These are phyloP conservation scores for Cladophialophora chaetospira DNA, from an alignment of 2,329 filamentous ascomycete genomes.

Conservation along the genomic window DNA sequence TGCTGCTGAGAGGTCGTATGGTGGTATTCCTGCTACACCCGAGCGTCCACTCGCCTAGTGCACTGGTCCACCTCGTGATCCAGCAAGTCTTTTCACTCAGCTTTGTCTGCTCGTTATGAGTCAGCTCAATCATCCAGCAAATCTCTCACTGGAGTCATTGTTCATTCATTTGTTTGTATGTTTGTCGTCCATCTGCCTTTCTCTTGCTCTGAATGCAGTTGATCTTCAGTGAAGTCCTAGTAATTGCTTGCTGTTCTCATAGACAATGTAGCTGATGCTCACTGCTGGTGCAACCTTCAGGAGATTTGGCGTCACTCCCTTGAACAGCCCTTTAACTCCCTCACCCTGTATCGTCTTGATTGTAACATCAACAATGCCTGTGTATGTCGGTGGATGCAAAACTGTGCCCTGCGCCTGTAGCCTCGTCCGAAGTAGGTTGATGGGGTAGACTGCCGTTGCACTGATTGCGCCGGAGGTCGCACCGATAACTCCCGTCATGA, in stretches of 20 bases:
- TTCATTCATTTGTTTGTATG: not conserved
- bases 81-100: no score
- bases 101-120: no score
- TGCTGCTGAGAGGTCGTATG: no score
- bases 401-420: constrained; percentile 92
- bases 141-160: no score
- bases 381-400: constrained; percentile 89
- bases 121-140: no score
- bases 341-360: constrained; percentile 80
- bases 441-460: constrained; percentile 89
- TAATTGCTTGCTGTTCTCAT: constrained; percentile 82
- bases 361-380: constrained; percentile 85
- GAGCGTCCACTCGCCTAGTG: no score
- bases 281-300: constrained; percentile 95
- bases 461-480: constrained; percentile 89
- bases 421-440: constrained; percentile 89
- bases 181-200: not conserved
- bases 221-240: constrained; percentile 50
- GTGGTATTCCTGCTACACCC: no score
- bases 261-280: constrained; percentile 92
- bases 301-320: constrained; percentile 90
- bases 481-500: constrained; percentile 84
- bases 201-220: not conserved
- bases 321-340: constrained; percentile 84
- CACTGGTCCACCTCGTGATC: no score